phyloP scores from a whole-genome alignment of 768 basidiomycete genomes.

The Sporobolomyces pararoseus region DNA sequence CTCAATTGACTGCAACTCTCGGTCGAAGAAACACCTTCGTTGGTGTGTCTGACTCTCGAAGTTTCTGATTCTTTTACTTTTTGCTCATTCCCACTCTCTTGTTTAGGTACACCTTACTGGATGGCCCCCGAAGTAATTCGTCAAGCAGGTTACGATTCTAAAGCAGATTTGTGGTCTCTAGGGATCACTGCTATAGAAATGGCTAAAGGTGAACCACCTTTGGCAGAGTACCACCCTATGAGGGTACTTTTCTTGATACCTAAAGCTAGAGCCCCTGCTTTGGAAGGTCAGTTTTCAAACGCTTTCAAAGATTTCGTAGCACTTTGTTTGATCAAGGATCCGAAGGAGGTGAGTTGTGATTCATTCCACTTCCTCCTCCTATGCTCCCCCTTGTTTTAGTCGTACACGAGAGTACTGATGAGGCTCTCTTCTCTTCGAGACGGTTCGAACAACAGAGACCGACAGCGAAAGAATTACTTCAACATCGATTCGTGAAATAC shows the following conservation, averaged over 20 bases:
- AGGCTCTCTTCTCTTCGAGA: too few species aligned
- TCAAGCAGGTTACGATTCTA: conserved; percentile 90
- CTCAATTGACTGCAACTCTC: conserved; percentile 71
- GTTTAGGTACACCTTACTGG: conserved; percentile 86
- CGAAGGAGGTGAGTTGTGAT: conserved; percentile 67
- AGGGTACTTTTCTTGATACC: conserved; percentile 96
- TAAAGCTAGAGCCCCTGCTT: conserved; percentile 84
- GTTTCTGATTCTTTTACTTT: conserved; percentile 20
- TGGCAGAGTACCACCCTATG: conserved; percentile 98
- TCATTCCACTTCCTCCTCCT: not conserved
- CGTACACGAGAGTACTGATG: conserved; percentile 20
- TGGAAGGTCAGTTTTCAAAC: conserved; percentile 78
- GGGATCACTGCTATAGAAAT: conserved; percentile 92
- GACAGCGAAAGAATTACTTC: conserved; percentile 82
- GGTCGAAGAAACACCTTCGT: conserved; percentile 89
- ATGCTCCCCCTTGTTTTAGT: not conserved
- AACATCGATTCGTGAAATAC: conserved; percentile 84
- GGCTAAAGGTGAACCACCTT: conserved; percentile 93
- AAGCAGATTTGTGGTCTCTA: conserved; percentile 96
- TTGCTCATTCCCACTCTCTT: conserved; percentile 57
- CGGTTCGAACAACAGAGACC: conserved; percentile 68
- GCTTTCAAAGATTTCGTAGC: conserved; percentile 91
- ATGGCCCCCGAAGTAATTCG: conserved; percentile 99
- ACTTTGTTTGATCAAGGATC: conserved; percentile 88
- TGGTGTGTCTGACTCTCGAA: conserved; percentile 50